Percentiles rank a stretch among this genome's conserved stretches.
Evolutionary conservation across 1,139 yeast genomes (phyloP).

Genomic region (Lodderomyces pseudojiufengensis): DNA sequence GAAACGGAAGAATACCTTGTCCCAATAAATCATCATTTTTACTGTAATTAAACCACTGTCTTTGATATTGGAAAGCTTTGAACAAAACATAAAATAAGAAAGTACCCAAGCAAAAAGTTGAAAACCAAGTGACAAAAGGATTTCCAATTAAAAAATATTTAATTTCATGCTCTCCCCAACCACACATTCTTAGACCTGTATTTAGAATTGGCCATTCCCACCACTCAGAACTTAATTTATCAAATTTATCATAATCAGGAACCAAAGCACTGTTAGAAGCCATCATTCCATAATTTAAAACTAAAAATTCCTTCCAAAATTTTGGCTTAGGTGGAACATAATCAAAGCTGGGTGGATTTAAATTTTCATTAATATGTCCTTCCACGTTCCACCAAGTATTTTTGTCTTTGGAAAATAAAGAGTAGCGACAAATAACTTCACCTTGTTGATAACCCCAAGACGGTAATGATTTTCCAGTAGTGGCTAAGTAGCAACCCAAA

Average conservation of each 20-base stretch:
- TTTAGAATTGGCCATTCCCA: slow-evolving; percentile 79
- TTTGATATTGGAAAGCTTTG: slow-evolving; percentile 28
- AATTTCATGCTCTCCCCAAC: slow-evolving; percentile 49
- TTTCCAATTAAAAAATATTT: slow-evolving; percentile 66
- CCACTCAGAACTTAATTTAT: slow-evolving; percentile 63
- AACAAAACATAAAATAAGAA: slow-evolving; percentile 20
- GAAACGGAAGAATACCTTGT: slow-evolving; percentile 52
- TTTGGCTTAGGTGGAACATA: slow-evolving; percentile 63
- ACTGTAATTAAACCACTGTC: slow-evolving; percentile 25
- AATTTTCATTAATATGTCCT: slow-evolving; percentile 50
- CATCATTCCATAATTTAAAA: slow-evolving; percentile 73
- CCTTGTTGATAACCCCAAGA: slow-evolving; percentile 83
- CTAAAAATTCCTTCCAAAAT: slow-evolving; percentile 68
- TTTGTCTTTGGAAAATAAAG: slow-evolving; percentile 51
- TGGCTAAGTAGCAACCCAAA: slow-evolving; percentile 70
- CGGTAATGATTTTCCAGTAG: slow-evolving; percentile 69
- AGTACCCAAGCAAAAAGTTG: slow-evolving; percentile 27
- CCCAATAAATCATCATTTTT: slow-evolving; percentile 16
- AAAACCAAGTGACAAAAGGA: slow-evolving; percentile 63
- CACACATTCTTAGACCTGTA: slow-evolving; percentile 66
- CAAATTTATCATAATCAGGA: slow-evolving; percentile 69
- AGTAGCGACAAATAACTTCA: slow-evolving; percentile 65
- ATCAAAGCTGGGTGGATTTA: slow-evolving; percentile 34
- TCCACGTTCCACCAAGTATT: slow-evolving; percentile 83
- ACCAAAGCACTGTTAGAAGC: slow-evolving; percentile 72